Percentiles rank a stretch among this genome's conserved stretches.
Evolutionary conservation across 1,139 yeast species (phyloP).

Genomic region (Blastobotrys illinoisensis): DNA sequence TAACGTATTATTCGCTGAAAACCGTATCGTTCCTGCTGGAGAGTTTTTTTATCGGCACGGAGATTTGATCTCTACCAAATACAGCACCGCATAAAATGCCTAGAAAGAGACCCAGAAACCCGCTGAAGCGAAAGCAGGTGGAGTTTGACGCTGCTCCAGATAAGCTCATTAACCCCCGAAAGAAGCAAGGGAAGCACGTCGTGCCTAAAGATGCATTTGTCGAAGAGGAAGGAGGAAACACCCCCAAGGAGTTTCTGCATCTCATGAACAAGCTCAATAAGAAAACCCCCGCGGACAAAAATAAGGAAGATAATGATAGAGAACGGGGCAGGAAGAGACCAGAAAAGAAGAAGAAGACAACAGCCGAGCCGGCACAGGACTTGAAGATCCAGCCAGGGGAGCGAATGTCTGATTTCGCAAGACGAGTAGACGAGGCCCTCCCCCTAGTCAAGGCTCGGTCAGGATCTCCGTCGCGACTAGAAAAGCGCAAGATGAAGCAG

Average conservation of each 20-base stretch:
- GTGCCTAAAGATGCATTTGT: constrained; percentile 7
- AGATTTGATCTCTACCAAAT: neutral
- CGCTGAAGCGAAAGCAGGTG: constrained; percentile 22
- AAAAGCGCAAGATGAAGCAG: constrained; percentile 25
- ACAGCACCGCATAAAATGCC: constrained; percentile 21
- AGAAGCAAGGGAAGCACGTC: constrained; percentile 6
- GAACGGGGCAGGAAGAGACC: constrained; percentile 7
- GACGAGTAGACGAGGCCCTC: constrained; percentile 37
- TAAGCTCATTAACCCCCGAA: constrained; percentile 16
- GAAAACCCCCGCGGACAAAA: constrained; percentile 10
- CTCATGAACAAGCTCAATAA: constrained; percentile 25
- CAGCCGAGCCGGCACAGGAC: constrained; percentile 3
- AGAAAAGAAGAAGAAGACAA: constrained; percentile 8
- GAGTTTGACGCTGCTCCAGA: constrained; percentile 25
- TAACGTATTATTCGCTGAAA: neutral
- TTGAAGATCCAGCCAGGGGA: constrained; percentile 32
- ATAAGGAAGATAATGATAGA: neutral
- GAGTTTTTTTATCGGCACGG: neutral
- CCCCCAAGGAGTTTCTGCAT: constrained; percentile 31
- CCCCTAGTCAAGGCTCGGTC: constrained; percentile 34
- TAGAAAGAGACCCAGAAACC: constrained; percentile 25
- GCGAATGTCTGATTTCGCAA: constrained; percentile 32
- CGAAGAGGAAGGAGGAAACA: constrained; percentile 26
- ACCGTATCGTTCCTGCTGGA: neutral
- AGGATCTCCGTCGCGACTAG: constrained; percentile 26